phyloP scores from a whole-genome alignment of 1,284 basidiomycete genomes.

The Porogramme epimiltina region DNA sequence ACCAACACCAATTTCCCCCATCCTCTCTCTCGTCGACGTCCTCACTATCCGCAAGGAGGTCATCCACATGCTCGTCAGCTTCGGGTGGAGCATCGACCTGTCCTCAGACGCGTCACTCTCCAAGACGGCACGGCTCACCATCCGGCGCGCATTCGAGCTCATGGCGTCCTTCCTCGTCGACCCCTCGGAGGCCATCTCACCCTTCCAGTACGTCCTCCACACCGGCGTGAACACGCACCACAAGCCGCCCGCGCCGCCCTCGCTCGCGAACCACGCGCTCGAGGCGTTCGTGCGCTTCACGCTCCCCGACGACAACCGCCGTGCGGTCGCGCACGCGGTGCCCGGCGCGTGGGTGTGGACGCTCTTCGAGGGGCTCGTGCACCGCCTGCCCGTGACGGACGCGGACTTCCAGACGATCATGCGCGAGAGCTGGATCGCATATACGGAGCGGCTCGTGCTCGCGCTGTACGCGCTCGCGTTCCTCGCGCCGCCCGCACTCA shows the following conservation, averaged over 20 bases:
- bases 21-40: slow-evolving; percentile 71
- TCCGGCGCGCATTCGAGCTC: slow-evolving; percentile 65
- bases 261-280: slow-evolving; percentile 75
- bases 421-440: slow-evolving; percentile 71
- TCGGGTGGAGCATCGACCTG: slow-evolving; percentile 58
- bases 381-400: slow-evolving; percentile 80
- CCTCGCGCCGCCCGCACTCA: slow-evolving; percentile 75
- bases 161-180: slow-evolving; percentile 80
- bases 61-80: slow-evolving; percentile 71
- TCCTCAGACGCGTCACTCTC: slow-evolving; percentile 37
- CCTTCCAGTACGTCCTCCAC: slow-evolving; percentile 56
- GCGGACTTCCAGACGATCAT: slow-evolving; percentile 73
- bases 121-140: slow-evolving; percentile 41
- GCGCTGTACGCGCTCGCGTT: slow-evolving; percentile 87
- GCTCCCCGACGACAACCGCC: slow-evolving; percentile 80
- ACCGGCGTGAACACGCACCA: slow-evolving; percentile 42
- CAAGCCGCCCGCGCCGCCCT: slow-evolving; percentile 47
- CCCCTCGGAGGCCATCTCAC: slow-evolving; percentile 64
- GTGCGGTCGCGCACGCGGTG: slow-evolving; percentile 65
- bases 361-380: slow-evolving; percentile 73
- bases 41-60: slow-evolving; percentile 79
- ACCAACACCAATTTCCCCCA: slow-evolving; percentile 48
- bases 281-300: slow-evolving; percentile 82
- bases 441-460: slow-evolving; percentile 80
- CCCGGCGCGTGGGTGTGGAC: slow-evolving; percentile 59